Evolutionary conservation across 495 filamentous ascomycete species (phyloP).

Genomic region (Xylaria cubensis): DNA sequence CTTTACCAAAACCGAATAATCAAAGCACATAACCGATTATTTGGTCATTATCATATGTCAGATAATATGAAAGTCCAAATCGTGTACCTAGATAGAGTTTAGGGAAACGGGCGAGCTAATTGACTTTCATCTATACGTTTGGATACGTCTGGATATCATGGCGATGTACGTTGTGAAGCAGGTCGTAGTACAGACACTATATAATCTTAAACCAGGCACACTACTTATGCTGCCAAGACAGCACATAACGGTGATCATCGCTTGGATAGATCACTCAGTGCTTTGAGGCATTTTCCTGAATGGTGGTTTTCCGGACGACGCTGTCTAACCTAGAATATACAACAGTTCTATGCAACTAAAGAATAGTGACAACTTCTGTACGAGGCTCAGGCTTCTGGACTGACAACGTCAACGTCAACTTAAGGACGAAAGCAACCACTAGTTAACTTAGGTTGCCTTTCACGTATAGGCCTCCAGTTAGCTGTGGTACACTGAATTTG

Average conservation of each 20-base stretch:
- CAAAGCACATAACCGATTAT: no score
- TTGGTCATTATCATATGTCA: not conserved
- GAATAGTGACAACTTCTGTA: not conserved
- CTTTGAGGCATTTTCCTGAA: conserved; percentile 12
- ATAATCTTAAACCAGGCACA: not conserved
- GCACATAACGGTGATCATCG: not conserved
- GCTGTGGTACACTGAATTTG: not conserved
- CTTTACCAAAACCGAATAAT: no score
- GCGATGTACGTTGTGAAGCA: not conserved
- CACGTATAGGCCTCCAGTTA: not conserved
- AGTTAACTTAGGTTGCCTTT: no score
- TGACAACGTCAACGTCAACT: not conserved
- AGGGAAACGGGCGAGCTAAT: no score
- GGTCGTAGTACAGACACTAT: not conserved
- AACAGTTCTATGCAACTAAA: not conserved
- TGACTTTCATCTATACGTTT: not conserved
- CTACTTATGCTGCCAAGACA: not conserved
- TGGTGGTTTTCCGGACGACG: not conserved
- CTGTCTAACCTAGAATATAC: not conserved
- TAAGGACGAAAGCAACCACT: not conserved
- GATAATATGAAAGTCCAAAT: not conserved
- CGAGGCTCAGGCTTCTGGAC: not conserved
- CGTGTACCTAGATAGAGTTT: not conserved
- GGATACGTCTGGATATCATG: not conserved
- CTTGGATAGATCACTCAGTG: not conserved